Percentiles rank a stretch among this genome's conserved stretches.
These are phyloP conservation scores for Oxytropis ochrocephala DNA, from an alignment of 306 rosid species.

Conservation along the genomic window DNA sequence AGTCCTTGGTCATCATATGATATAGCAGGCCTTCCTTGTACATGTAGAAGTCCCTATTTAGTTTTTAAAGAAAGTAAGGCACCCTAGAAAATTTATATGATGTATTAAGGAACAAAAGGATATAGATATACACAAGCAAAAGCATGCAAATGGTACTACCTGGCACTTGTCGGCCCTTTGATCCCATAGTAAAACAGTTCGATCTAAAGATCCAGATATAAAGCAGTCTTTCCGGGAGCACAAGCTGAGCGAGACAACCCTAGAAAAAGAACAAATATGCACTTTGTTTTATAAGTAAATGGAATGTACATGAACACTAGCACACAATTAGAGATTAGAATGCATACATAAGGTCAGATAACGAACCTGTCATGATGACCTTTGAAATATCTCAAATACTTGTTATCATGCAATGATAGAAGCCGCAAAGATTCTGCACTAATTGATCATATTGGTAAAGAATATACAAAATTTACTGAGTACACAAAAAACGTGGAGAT, in stretches of 20 bases:
- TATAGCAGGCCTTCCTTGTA: slow-evolving; percentile 95
- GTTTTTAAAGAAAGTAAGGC: slow-evolving; percentile 12
- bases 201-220: slow-evolving; percentile 89
- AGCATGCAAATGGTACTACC: slow-evolving; percentile 39
- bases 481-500: not conserved
- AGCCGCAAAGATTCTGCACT: slow-evolving; percentile 83
- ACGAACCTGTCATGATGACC: slow-evolving; percentile 94
- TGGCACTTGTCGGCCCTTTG: slow-evolving; percentile 92
- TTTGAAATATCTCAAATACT: slow-evolving; percentile 91
- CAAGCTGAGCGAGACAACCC: slow-evolving; percentile 93
- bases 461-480: not conserved
- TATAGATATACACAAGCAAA: slow-evolving; percentile 12
- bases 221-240: slow-evolving; percentile 82
- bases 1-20: slow-evolving; percentile 94
- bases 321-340: not conserved
- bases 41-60: slow-evolving; percentile 75
- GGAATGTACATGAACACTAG: not conserved
- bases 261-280: slow-evolving; percentile 25
- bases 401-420: slow-evolving; percentile 85
- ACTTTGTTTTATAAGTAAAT: not conserved
- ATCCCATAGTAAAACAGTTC: slow-evolving; percentile 94
- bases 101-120: slow-evolving; percentile 10
- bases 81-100: slow-evolving; percentile 17
- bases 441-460: slow-evolving; percentile 16
- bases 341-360: slow-evolving; percentile 1